phyloP scores from a whole-genome alignment of 73 alveolate genomes.

The Tetrahymena malaccensis region DNA sequence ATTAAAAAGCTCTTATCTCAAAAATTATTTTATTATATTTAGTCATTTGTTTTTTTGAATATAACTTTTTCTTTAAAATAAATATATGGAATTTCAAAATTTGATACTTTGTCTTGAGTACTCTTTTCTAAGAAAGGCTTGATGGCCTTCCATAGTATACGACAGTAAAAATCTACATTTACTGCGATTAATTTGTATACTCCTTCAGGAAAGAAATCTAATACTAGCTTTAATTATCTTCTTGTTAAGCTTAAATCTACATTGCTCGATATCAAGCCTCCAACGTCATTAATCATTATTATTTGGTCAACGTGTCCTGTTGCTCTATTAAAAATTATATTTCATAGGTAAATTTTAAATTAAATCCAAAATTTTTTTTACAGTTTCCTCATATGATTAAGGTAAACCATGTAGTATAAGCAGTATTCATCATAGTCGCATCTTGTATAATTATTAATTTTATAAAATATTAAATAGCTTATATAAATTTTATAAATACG shows the following conservation, averaged over 20 bases:
- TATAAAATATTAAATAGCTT: background rate
- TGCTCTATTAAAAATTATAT: background rate
- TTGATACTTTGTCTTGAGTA: background rate
- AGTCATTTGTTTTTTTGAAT: background rate
- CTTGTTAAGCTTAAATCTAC: background rate
- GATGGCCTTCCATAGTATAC: background rate
- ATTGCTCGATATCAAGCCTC: background rate
- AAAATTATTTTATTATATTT: too few species aligned
- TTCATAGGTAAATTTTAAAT: background rate
- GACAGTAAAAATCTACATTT: background rate
- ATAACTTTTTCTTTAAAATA: background rate
- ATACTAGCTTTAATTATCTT: background rate
- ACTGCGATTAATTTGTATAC: background rate
- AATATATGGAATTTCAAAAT: too few species aligned
- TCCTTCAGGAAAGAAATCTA: background rate
- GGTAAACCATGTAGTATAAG: background rate
- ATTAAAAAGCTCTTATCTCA: too few species aligned
- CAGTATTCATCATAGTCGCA: background rate
- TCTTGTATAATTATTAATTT: background rate
- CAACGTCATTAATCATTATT: background rate
- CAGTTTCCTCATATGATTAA: background rate
- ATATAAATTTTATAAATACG: background rate
- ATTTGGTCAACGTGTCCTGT: background rate
- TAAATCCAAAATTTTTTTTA: background rate
- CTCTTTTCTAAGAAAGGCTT: background rate